Conservation (phyloP, 306 rosid genomes). For the Sechiopsis laciniata region DNA sequence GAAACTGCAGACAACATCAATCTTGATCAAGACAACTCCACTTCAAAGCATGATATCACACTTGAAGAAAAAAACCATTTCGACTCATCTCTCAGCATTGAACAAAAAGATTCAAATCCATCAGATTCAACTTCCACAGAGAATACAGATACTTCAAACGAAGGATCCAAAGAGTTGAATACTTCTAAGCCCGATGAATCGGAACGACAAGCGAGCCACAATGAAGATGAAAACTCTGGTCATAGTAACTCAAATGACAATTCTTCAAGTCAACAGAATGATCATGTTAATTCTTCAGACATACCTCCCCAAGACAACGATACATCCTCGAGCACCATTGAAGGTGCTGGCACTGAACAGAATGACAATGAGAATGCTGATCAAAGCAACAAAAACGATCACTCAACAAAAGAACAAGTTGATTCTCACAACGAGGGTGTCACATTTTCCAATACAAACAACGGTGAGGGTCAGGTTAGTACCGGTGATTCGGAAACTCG, state of each 20-base stretch:
- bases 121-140: conserved; percentile 21
- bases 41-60: background rate
- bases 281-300: conserved; percentile 44
- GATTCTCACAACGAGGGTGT: conserved; percentile 38
- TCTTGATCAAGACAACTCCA: conserved; percentile 4
- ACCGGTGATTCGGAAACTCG: conserved; percentile 40
- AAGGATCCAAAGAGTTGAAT: conserved; percentile 24
- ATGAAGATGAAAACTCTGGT: conserved; percentile 15
- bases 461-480: conserved; percentile 27
- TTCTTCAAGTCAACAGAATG: conserved; percentile 35
- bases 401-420: conserved; percentile 35
- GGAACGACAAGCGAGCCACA: background rate
- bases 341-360: conserved; percentile 28
- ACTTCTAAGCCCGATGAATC: conserved; percentile 2
- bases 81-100: conserved; percentile 26
- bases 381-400: conserved; percentile 32
- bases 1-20: conserved; percentile 13
- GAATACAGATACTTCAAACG: conserved; percentile 23
- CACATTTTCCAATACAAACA: conserved; percentile 22
- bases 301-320: conserved; percentile 47
- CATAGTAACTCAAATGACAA: conserved; percentile 29
- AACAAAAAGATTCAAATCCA: conserved; percentile 34
- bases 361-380: conserved; percentile 32
- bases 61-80: conserved; percentile 24
- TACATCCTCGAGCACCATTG: conserved; percentile 36